These are phyloP conservation scores for Claviceps sp. DNA, from an alignment of 2,329 filamentous ascomycete genomes.

Conservation along the genomic window DNA sequence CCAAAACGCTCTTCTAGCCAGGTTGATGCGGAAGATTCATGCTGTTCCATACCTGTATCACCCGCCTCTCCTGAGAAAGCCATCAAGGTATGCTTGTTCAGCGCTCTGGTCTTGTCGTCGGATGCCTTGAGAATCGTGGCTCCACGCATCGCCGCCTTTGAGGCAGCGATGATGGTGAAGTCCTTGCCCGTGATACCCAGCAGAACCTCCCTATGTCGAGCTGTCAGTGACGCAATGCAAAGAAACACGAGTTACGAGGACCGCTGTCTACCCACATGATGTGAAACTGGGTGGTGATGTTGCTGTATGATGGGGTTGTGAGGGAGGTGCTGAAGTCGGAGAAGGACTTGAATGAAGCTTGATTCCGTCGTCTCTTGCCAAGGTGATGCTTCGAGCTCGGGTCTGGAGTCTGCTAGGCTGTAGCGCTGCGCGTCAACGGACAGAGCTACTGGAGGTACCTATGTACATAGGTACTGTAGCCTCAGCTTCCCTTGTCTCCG, in stretches of 20 bases:
- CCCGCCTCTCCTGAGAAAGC: slow-evolving; percentile 93
- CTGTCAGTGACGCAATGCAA: background rate
- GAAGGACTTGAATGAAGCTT: background rate
- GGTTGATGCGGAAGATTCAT: background rate
- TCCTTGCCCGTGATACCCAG: slow-evolving; percentile 98
- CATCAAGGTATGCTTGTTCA: slow-evolving; percentile 92
- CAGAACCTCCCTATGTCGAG: slow-evolving; percentile 70
- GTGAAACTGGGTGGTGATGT: background rate
- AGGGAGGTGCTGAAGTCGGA: slow-evolving; percentile 3
- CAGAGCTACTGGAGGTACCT: no score
- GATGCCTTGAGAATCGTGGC: slow-evolving; percentile 87
- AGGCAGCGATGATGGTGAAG: slow-evolving; percentile 94
- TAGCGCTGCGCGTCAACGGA: slow-evolving; percentile 23
- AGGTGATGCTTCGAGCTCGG: slow-evolving; percentile 2
- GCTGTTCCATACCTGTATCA: slow-evolving; percentile 58
- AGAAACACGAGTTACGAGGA: background rate
- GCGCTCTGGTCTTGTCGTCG: slow-evolving; percentile 87
- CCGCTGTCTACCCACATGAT: slow-evolving; percentile 5
- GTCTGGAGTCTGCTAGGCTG: slow-evolving; percentile 18
- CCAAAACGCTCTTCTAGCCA: background rate
- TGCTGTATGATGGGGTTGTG: slow-evolving; percentile 1
- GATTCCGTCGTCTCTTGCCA: background rate
- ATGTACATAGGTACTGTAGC: background rate
- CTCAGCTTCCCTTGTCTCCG: slow-evolving; percentile 6
- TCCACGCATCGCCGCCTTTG: slow-evolving; percentile 96